These are phyloP conservation scores for Linnemannia schmuckeri DNA, from an alignment of 192 early-diverging fungal genomes.

Conservation along the genomic window DNA sequence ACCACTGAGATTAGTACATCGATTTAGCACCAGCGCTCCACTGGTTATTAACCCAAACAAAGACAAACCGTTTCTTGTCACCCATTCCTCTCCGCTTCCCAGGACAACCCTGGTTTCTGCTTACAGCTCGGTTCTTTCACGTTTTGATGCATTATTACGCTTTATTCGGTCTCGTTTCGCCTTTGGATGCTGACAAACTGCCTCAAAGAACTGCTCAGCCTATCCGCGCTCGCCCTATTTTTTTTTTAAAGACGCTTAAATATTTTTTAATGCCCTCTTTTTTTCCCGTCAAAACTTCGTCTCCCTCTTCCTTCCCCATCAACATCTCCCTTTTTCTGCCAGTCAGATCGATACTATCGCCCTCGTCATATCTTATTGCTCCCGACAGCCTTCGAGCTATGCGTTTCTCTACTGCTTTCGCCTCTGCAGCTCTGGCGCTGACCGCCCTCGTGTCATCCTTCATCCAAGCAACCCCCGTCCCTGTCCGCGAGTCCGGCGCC, in stretches of 20 bases:
- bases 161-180: background rate
- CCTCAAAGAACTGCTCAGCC: too few relatives aligned
- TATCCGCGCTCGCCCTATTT: background rate
- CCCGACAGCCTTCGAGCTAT: background rate
- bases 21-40: background rate
- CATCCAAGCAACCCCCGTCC: constrained; percentile 3
- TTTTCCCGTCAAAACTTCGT: background rate
- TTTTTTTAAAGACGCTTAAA: background rate
- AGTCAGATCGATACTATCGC: too few relatives aligned
- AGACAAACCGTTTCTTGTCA: background rate
- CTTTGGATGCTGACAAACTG: background rate
- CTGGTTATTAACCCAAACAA: background rate
- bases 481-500: background rate
- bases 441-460: background rate
- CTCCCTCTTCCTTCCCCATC: too few relatives aligned
- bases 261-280: background rate
- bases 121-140: background rate
- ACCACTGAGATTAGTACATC: too few relatives aligned
- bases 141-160: background rate
- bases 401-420: background rate
- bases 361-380: too few relatives aligned
- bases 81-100: background rate
- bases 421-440: background rate
- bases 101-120: background rate
- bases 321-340: too few relatives aligned